Conservation (phyloP, 176 grass and related monocot species). For the Aegilops speltoides region DNA sequence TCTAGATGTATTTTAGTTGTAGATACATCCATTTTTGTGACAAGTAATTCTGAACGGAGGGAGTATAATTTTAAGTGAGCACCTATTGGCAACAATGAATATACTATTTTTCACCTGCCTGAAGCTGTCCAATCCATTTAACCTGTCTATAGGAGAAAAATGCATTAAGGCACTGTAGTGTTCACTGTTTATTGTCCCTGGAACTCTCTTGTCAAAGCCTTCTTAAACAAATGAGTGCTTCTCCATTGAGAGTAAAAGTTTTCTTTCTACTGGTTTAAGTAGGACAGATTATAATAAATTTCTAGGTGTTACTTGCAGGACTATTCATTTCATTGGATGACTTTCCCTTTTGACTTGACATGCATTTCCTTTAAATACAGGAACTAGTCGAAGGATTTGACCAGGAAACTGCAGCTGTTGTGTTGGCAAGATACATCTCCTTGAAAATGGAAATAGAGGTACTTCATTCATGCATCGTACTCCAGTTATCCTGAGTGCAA, state of each 20-base stretch:
- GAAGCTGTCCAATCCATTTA: neutral
- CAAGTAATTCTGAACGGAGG: too few relatives aligned
- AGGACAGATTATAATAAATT: constrained; percentile 17
- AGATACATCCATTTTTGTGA: too few relatives aligned
- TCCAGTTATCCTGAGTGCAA: neutral
- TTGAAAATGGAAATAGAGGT: constrained; percentile 99
- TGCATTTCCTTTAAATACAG: constrained; percentile 37
- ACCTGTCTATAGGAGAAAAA: neutral
- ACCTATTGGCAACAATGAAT: neutral
- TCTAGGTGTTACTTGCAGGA: neutral
- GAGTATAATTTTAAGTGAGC: too few relatives aligned
- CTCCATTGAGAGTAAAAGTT: neutral
- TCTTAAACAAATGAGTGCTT: neutral
- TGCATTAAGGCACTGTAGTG: neutral
- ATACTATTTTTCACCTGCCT: neutral
- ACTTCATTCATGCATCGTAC: constrained; percentile 9
- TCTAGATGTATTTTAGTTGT: too few relatives aligned
- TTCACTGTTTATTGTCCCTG: neutral
- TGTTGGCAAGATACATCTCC: constrained; percentile 94
- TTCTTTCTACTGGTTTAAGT: neutral
- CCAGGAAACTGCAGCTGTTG: constrained; percentile 94
- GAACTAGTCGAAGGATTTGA: constrained; percentile 97
- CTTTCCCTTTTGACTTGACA: constrained; percentile 20
- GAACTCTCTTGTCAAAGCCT: neutral
- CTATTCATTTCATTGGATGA: constrained; percentile 9